Conservation (phyloP, 2,329 filamentous ascomycete species). For the Botrytis fragariae region DNA sequence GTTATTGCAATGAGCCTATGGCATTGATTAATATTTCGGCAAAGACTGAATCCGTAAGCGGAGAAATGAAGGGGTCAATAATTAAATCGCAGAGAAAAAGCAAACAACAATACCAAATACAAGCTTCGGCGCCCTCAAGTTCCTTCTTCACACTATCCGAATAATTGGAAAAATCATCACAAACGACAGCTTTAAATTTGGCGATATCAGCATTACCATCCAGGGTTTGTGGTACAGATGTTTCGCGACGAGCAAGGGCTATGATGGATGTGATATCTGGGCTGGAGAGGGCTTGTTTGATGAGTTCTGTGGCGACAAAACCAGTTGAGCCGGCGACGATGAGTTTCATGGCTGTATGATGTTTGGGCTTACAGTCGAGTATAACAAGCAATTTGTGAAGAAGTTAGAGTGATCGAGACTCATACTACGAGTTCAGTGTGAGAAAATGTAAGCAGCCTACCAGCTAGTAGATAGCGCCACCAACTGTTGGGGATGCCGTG, state of each 20-base stretch:
- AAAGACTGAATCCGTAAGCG: not conserved
- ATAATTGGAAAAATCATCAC: conserved; percentile 39
- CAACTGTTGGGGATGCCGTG: not conserved
- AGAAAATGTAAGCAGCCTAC: not conserved
- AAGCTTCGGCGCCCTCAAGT: conserved; percentile 38
- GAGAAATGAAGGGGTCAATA: not conserved
- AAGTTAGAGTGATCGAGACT: not conserved
- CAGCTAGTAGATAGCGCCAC: not conserved
- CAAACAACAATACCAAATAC: conserved; percentile 39
- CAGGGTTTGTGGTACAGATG: conserved; percentile 21
- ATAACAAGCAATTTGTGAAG: not conserved
- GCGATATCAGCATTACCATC: not conserved
- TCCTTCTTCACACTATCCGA: conserved; percentile 37
- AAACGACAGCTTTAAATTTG: conserved; percentile 39
- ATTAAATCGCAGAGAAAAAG: not conserved
- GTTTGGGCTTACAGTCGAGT: not conserved
- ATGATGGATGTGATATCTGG: conserved; percentile 37
- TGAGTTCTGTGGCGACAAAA: conserved; percentile 40
- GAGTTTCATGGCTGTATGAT: conserved; percentile 36
- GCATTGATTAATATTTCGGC: conserved; percentile 18
- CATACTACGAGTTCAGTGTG: not conserved
- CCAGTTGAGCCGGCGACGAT: conserved; percentile 40
- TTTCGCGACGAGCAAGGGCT: conserved; percentile 35
- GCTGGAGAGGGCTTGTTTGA: conserved; percentile 39
- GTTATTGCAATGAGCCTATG: conserved; percentile 46